Evolutionary conservation across 176 grass and related monocot genomes (phyloP), one percentile per base, ranked within the genome.

Genomic region (Chrysopogon serrulatus): DNA sequence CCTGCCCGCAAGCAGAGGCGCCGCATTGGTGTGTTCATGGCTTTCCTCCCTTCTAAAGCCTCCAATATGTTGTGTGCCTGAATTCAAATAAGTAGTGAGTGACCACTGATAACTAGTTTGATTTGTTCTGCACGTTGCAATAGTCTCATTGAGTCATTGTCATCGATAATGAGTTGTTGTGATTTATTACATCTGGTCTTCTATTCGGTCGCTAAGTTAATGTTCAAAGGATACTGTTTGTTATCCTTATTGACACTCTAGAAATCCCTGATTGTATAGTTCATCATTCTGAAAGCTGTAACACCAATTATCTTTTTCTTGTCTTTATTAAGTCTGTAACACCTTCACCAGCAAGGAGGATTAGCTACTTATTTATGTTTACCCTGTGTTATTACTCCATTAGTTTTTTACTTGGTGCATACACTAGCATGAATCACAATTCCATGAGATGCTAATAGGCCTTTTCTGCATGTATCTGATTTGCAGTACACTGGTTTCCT

Each of bases 1-100:
- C 94, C 94, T 0, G 94, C 94, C 10, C 91, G 91, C 81, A 96
- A 96, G 85, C 89, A 82, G 36, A 93, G 88, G 88, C 89, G 94
- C 79, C 84, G 94, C 81, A 80, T 81, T 48, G 94, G 94, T 90
- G 43, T 72, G 72, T 21, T n/a, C 6, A 5, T 61, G 6, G 11
- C 1, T n/a, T n/a, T 24, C 69, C 0, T 14, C 4, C 1, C 4
- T 4, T 4, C 74, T 18, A 23, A 61, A 1, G 4, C 37, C 6
- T 43, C 17, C n/a, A 11, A 44, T 6, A 21, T 17, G 16, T 60
- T 17, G 16, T 33, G 3, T 75, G 36, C 40, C 16, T 48, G 16
- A 48, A 48, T 48, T 48, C 6, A 40, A 16, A 16, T 66, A 35
- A 66, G 31, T 39, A 65, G 6, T 34, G 8, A n/a, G n/a, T n/a